These are phyloP conservation scores for Elsinoe ampelina DNA, from an alignment of 2,329 filamentous ascomycete genomes.

Conservation along the genomic window DNA sequence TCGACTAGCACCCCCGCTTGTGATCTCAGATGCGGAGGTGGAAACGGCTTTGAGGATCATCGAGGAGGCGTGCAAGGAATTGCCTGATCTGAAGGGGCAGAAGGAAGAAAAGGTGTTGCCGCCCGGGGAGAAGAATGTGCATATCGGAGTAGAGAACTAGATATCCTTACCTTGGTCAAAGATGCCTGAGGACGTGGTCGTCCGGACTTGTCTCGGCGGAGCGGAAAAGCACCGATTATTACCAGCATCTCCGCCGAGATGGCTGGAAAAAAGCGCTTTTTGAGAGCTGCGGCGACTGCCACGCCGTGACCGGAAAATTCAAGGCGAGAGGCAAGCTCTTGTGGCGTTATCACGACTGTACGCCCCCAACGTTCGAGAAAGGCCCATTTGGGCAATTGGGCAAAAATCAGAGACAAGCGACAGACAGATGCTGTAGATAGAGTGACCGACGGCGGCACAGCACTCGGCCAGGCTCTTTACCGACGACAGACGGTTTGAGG, in stretches of 20 bases:
- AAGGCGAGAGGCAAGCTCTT: constrained; percentile 1
- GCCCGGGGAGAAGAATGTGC: constrained; percentile 51
- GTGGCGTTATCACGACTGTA: not conserved
- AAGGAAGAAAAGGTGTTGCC: constrained; percentile 49
- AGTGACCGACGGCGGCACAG: not conserved
- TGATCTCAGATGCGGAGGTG: constrained; percentile 85
- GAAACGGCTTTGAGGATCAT: constrained; percentile 70
- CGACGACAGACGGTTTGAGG: not conserved
- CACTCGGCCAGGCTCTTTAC: not conserved
- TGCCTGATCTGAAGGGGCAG: constrained; percentile 58
- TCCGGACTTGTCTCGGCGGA: not conserved
- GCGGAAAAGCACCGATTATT: no score
- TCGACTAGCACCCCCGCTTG: constrained; percentile 87
- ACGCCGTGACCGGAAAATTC: not conserved
- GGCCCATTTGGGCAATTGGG: not conserved
- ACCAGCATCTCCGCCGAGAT: no score
- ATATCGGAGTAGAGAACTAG: constrained; percentile 51
- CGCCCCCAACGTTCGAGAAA: not conserved
- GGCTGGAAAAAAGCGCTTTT: not conserved
- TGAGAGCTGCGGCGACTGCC: not conserved
- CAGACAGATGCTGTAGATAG: not conserved
- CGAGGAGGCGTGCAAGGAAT: constrained; percentile 67
- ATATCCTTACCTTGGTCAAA: not conserved
- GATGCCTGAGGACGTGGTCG: not conserved
- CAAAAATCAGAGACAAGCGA: not conserved